Conservation (phyloP, 257 asterid species). For the Handroanthus guayacan region DNA sequence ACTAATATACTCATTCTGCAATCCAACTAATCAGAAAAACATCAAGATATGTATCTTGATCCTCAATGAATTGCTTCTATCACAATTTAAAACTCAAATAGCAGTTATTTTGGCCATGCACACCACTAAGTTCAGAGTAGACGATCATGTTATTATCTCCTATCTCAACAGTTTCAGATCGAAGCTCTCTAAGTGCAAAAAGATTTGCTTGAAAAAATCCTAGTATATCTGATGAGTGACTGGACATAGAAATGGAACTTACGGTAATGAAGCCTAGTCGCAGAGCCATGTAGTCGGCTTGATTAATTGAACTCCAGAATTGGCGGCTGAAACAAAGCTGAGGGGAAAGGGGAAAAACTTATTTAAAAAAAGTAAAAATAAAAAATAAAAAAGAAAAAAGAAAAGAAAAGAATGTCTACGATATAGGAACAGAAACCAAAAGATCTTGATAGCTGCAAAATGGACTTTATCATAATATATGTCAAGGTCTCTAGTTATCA, state of each 20-base stretch:
- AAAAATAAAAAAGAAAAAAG: not conserved
- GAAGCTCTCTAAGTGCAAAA: not conserved
- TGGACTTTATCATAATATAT: conserved; percentile 2
- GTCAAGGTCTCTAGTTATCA: conserved; percentile 15
- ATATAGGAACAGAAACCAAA: conserved; percentile 20
- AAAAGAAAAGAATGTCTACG: conserved; percentile 5
- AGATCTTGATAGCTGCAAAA: not conserved
- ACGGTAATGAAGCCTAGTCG: conserved; percentile 86
- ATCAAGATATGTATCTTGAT: not conserved
- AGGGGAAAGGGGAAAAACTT: conserved; percentile 20
- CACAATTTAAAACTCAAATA: too few species aligned
- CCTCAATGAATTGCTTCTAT: not conserved
- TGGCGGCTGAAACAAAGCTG: conserved; percentile 99
- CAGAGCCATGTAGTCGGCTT: conserved; percentile 93
- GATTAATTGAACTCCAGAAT: conserved; percentile 93
- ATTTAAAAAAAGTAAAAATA: conserved; percentile 25
- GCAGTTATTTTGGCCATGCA: not conserved
- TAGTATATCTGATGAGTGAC: not conserved
- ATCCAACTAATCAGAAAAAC: conserved; percentile 4
- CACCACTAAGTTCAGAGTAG: not conserved
- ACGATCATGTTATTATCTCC: not conserved
- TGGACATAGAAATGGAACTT: conserved; percentile 41
- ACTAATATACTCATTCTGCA: not conserved
- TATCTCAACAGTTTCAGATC: not conserved
- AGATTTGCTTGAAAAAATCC: conserved; percentile 7